Base-by-base conservation (phyloP, 257 asterid genomes). In the Petunia axillaris region DNA sequence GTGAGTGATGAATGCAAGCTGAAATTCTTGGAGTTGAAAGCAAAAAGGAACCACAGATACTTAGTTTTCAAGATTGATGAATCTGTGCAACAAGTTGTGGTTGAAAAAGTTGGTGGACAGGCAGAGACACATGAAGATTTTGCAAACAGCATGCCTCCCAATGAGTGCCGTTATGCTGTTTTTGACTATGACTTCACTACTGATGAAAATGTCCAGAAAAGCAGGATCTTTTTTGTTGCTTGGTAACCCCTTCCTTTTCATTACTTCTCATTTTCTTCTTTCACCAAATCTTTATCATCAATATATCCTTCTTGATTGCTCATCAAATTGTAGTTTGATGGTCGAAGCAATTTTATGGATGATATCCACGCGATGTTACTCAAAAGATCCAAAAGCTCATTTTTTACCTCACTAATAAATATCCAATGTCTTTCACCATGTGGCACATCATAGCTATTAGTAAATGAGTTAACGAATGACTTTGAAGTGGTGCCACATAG, bases 1-100 rank as follows among this genome's bases (percentile, higher is more conserved):
- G 95, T 92, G 81, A 75, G 85, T 44, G 95, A 90, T 71, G 95
- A 91, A 11, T 92, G 95, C 91, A 92, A 92, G 91, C 84, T 85
- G 78, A 83, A 75, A 80, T 92, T 92, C 82, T 73, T 85, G 87
- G 97, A 92, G 85, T 88, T 92, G 62, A 91, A 92, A 66, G 87
- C 96, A 35, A 89, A 82, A 84, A 84, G 97, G 82, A 89, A 80
- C 81, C 83, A 86, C 88, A 85, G 96, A 52, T 91, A 67, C 74
- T 64, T 91, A 25, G 81, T 86, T 50, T 92, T 90, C 90, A 92
- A 89, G 89, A 81, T 92, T 40, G 93, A 92, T 43, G 90, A 64
- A 39, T 43, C 81, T 7, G 60, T 66, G 48, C 89, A 89, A 41
- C 89, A 86, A 77, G 91, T 92, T 80, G 75, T 71, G 25, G 87